Evolutionary conservation across 2,329 filamentous ascomycete genomes (phyloP), one percentile per base, ranked within the genome.

Genomic region (Escovopsis weberi): DNA sequence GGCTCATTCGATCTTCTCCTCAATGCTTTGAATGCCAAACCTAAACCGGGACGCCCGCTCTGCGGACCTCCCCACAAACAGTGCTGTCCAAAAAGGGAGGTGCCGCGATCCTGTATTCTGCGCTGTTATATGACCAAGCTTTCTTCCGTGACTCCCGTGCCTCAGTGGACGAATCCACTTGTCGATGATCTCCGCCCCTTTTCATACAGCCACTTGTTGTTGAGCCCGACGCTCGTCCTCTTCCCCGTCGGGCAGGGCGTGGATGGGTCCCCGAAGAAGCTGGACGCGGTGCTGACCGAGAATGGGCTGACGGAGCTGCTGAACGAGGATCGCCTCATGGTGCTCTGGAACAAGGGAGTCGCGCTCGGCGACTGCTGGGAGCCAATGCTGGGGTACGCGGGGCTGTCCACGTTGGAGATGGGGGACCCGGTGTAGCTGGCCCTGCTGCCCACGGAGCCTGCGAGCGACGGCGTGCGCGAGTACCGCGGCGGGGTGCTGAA

Each of bases 191-290:
- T 59, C 58, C 78, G 67, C 53, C 83, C 82, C 63, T 80, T 85
- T 61, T 95, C 86, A 57, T 94, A 96, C 46, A 95, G 62, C 89
- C 89, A 96, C 65, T 91, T 94, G 65, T 79, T 94, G 62, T 89
- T 95, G 56, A 95, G 57, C 1, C 79, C 78, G 41, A 93, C 77
- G 50, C 77, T 87, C 36, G 80, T 79, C 44, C 78, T 74, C 64
- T 82, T 86, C 6, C 68, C 63, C 6, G 65, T 64, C 1, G 85
- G 83, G 49, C 79, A 88, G 1, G 84, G 83, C 15, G 81, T 80
- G 12, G 73, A 69, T 2, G 81, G 77, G n/a, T 75, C 75, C 18
- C 67, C 59, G 48, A 78, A 75, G 28, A 64, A 43, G 44, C 66
- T 70, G 34, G 64, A 62, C 6, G 65, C 60, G 26, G 60, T 68